phyloP scores from a whole-genome alignment of 169 alveolate species.

The Plasmodium relictum region DNA sequence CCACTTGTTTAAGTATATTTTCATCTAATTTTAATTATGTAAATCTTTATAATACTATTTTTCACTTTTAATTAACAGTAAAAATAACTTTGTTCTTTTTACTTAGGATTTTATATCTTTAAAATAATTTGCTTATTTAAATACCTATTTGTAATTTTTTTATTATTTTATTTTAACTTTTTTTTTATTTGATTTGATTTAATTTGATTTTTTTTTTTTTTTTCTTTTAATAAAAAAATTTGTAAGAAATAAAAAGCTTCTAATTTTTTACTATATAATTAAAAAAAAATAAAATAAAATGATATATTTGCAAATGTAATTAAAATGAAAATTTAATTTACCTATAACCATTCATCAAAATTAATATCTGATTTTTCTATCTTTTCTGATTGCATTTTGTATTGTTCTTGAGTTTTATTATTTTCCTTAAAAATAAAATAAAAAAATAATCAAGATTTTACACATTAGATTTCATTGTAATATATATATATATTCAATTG shows the following conservation, averaged over 20 bases:
- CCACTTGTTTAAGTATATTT: constrained; percentile 63
- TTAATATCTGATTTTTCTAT: constrained; percentile 22
- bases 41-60: constrained; percentile 27
- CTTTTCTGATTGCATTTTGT: neutral
- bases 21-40: constrained; percentile 41
- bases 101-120: too few relatives aligned
- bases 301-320: neutral
- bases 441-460: neutral
- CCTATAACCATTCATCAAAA: constrained; percentile 68
- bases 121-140: neutral
- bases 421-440: constrained; percentile 14
- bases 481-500: neutral
- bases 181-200: too few relatives aligned
- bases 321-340: neutral
- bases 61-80: constrained; percentile 2
- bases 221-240: too few relatives aligned
- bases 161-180: too few relatives aligned
- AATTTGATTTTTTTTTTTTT: too few relatives aligned
- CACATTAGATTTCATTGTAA: neutral
- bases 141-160: neutral
- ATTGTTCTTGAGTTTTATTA: constrained; percentile 1
- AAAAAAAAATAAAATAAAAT: neutral
- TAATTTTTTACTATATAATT: neutral
- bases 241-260: too few relatives aligned
- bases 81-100: neutral